These are phyloP conservation scores for Alternaria panax DNA, from an alignment of 2,329 filamentous ascomycete genomes.

Conservation along the genomic window DNA sequence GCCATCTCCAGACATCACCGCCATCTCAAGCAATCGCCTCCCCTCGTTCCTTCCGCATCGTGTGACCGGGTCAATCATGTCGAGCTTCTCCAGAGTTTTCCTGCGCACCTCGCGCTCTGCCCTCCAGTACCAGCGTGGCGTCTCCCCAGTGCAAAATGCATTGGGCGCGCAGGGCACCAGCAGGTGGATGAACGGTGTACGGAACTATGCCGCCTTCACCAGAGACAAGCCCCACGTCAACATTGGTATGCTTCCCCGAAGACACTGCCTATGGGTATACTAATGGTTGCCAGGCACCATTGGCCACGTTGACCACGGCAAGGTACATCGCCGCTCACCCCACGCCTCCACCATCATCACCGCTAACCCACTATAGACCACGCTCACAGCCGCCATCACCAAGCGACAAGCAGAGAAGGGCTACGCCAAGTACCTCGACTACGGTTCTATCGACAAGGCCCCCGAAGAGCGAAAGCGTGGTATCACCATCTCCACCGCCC, in stretches of 20 bases:
- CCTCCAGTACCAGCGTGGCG: conserved; percentile 69
- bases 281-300: conserved; percentile 74
- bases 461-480: conserved; percentile 99
- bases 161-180: conserved; percentile 69
- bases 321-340: conserved; percentile 64
- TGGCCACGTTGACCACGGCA: conserved; percentile 99
- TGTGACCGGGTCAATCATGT: conserved; percentile 63
- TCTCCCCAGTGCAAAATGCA: conserved; percentile 79
- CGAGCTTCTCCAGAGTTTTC: conserved; percentile 81
- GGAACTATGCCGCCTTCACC: conserved; percentile 75
- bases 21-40: conserved; percentile 39
- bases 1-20: conserved; percentile 21
- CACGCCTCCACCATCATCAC: conserved; percentile 16
- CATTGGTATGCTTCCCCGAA: conserved; percentile 71
- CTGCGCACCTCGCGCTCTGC: conserved; percentile 81
- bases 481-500: conserved; percentile 98
- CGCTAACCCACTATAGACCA: conserved; percentile 71
- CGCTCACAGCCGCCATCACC: conserved; percentile 97
- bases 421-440: conserved; percentile 92
- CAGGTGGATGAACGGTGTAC: conserved; percentile 69
- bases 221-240: conserved; percentile 97
- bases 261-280: not conserved
- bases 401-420: conserved; percentile 97
- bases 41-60: conserved; percentile 10
- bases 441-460: conserved; percentile 98